Evolutionary conservation across 805 yeast genomes (phyloP).

Genomic region (Nakazawaea populi): DNA sequence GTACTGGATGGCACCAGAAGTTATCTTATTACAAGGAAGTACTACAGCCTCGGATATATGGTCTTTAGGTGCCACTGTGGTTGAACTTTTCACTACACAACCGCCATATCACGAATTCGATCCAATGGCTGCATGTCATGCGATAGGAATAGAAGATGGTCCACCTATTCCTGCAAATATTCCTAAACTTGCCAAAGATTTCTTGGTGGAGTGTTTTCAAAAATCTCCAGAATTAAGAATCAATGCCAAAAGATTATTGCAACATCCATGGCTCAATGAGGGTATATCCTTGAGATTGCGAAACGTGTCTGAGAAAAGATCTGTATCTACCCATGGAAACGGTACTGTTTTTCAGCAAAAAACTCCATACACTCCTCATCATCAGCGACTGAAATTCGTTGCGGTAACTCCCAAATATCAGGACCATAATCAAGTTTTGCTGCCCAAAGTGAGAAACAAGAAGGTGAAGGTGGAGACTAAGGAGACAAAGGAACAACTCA

Average conservation of each 20-base stretch:
- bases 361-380: neutral
- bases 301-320: neutral
- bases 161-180: conserved; percentile 61
- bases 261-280: conserved; percentile 59
- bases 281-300: conserved; percentile 45
- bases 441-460: neutral
- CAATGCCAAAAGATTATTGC: conserved; percentile 46
- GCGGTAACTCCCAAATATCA: conserved; percentile 3
- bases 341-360: neutral
- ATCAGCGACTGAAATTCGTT: neutral
- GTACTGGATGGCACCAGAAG: conserved; percentile 99
- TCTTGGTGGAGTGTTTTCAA: conserved; percentile 63
- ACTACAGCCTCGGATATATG: conserved; percentile 86
- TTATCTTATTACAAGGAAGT: conserved; percentile 77
- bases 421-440: neutral
- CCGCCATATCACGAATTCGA: conserved; percentile 82
- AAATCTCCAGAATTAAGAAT: conserved; percentile 57
- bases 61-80: conserved; percentile 93
- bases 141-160: conserved; percentile 69
- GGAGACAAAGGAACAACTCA: conserved; percentile 4
- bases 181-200: conserved; percentile 41
- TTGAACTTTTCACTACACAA: conserved; percentile 77
- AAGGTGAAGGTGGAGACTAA: neutral
- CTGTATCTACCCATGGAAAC: neutral
- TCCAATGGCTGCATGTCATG: conserved; percentile 77